Conservation (phyloP, 169 alveolate genomes). For the Cryptosporidium meleagridis region DNA sequence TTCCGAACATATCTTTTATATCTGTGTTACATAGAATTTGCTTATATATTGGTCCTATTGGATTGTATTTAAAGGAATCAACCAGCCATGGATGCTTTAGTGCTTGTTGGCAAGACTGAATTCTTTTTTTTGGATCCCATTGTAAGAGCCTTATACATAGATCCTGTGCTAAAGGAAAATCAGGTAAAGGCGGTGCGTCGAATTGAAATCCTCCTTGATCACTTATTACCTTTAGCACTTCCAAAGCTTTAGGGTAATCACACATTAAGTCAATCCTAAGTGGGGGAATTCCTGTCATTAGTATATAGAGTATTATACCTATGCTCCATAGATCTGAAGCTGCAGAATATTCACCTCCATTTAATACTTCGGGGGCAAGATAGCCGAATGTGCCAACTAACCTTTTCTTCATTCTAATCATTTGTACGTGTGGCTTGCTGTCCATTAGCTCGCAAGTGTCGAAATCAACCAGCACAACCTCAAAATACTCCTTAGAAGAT, state of each 20-base stretch:
- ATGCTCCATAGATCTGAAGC: slow-evolving; percentile 92
- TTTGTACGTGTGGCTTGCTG: slow-evolving; percentile 45
- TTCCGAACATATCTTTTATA: background rate
- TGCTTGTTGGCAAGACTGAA: slow-evolving; percentile 86
- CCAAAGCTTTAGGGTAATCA: slow-evolving; percentile 85
- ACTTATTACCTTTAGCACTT: slow-evolving; percentile 81
- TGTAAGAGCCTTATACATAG: slow-evolving; percentile 86
- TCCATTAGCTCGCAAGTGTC: slow-evolving; percentile 87
- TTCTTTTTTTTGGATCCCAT: slow-evolving; percentile 85
- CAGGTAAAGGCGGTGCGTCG: slow-evolving; percentile 86
- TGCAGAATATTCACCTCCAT: slow-evolving; percentile 86
- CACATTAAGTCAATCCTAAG: slow-evolving; percentile 89
- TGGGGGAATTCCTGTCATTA: slow-evolving; percentile 92
- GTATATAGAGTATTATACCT: slow-evolving; percentile 89
- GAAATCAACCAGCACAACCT: slow-evolving; percentile 84
- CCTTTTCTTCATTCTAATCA: slow-evolving; percentile 79
- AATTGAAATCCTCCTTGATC: slow-evolving; percentile 87
- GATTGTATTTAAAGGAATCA: slow-evolving; percentile 68
- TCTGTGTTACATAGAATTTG: slow-evolving; percentile 1
- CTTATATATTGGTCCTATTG: slow-evolving; percentile 65
- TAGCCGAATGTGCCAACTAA: slow-evolving; percentile 88
- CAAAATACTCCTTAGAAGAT: slow-evolving; percentile 72
- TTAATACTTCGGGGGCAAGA: slow-evolving; percentile 83
- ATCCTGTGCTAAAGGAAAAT: slow-evolving; percentile 89
- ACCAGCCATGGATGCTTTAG: slow-evolving; percentile 90